Conservation (phyloP, 768 basidiomycete genomes). For the Candolleomyces aberdarensis region DNA sequence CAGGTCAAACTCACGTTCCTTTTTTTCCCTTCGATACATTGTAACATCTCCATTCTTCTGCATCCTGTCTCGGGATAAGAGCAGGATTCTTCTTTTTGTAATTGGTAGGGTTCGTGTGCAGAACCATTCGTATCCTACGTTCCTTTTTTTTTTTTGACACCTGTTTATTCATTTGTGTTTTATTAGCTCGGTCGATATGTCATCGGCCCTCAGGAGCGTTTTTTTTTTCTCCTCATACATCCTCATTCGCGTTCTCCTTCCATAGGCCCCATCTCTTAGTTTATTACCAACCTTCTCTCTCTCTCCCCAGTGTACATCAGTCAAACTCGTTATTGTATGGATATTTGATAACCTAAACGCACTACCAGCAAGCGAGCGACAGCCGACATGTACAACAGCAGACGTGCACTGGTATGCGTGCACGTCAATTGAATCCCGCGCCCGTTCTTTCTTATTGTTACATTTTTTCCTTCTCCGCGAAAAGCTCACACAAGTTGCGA, state of each 20-base stretch:
- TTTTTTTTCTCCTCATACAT: conserved; percentile 11
- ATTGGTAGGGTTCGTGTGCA: neutral
- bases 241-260: neutral
- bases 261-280: neutral
- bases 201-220: neutral
- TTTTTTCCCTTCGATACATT: conserved; percentile 9
- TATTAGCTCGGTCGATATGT: neutral
- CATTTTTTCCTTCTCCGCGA: too few relatives aligned
- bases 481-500: too few relatives aligned
- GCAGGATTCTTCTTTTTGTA: neutral
- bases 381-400: conserved; percentile 6
- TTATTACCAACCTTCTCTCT: neutral
- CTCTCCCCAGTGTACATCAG: neutral
- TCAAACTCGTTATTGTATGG: neutral
- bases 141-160: neutral
- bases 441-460: too few relatives aligned
- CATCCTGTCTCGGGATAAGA: neutral
- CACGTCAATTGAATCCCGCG: too few relatives aligned
- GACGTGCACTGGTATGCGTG: too few relatives aligned
- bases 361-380: neutral
- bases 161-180: neutral
- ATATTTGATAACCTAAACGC: neutral
- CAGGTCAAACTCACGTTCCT: conserved; percentile 4
- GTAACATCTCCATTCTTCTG: neutral
- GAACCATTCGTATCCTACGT: neutral